A percentile compares a stretch with the other conserved stretches of the same genome.
Evolutionary conservation across 352 stramenopile genomes (phyloP).

Genomic region (Pythium myriotylum): DNA sequence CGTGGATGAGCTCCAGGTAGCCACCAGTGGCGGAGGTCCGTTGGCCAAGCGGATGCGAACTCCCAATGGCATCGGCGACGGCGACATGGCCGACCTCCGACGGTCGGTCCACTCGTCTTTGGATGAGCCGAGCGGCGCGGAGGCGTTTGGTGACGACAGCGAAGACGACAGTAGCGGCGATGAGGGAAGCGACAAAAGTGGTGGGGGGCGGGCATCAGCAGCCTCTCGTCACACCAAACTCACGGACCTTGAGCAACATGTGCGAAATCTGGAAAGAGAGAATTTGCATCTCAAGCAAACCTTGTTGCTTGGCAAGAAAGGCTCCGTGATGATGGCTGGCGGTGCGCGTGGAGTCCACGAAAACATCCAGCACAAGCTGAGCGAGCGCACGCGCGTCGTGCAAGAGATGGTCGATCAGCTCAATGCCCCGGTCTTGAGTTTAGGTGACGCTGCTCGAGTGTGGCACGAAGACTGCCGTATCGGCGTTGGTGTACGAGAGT

Average conservation of each 20-base stretch:
- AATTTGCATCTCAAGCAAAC: slow-evolving; percentile 82
- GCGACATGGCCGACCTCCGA: slow-evolving; percentile 5
- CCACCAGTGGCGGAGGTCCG: neutral
- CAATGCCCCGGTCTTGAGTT: slow-evolving; percentile 67
- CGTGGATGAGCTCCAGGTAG: slow-evolving; percentile 45
- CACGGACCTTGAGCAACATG: slow-evolving; percentile 70
- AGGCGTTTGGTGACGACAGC: slow-evolving; percentile 10
- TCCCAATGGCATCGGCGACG: neutral
- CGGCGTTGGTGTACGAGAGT: slow-evolving; percentile 76
- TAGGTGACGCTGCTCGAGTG: slow-evolving; percentile 64
- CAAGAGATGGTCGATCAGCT: slow-evolving; percentile 83
- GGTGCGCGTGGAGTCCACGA: slow-evolving; percentile 34
- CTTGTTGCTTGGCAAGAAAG: slow-evolving; percentile 66
- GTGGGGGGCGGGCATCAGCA: slow-evolving; percentile 8
- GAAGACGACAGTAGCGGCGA: slow-evolving; percentile 28
- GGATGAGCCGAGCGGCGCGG: slow-evolving; percentile 5
- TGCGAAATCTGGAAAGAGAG: slow-evolving; percentile 68
- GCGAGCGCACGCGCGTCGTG: slow-evolving; percentile 72
- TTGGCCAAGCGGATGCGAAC: slow-evolving; percentile 15
- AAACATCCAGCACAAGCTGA: slow-evolving; percentile 53
- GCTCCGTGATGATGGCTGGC: slow-evolving; percentile 42
- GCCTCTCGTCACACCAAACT: slow-evolving; percentile 62
- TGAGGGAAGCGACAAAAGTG: slow-evolving; percentile 26
- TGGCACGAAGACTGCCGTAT: slow-evolving; percentile 81
- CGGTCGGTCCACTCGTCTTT: slow-evolving; percentile 1